These are phyloP conservation scores for Coniochaeta ligniaria DNA, from an alignment of 2,329 filamentous ascomycete genomes.

Conservation along the genomic window DNA sequence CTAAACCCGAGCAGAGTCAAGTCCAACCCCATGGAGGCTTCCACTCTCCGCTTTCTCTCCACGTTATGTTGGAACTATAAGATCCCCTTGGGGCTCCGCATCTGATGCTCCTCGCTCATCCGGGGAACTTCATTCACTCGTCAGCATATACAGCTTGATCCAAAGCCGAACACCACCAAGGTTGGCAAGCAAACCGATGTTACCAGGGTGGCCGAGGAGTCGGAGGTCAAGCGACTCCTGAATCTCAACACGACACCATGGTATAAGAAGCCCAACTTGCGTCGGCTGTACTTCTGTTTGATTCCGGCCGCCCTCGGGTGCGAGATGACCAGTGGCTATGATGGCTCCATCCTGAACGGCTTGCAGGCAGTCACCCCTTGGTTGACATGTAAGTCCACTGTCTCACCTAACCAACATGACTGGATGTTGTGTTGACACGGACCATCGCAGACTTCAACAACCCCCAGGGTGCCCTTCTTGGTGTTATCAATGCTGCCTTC, in stretches of 20 bases:
- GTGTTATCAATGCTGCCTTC: constrained; percentile 14
- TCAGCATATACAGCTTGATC: background rate
- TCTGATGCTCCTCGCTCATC: background rate
- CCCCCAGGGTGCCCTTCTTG: constrained; percentile 12
- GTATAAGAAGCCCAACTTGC: constrained; percentile 15
- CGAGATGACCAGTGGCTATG: constrained; percentile 15
- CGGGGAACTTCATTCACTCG: background rate
- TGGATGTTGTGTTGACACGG: background rate
- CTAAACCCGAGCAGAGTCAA: background rate
- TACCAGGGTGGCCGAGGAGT: constrained; percentile 5
- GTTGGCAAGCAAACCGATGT: constrained; percentile 7
- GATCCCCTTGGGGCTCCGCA: constrained; percentile 1
- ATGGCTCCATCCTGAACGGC: constrained; percentile 31
- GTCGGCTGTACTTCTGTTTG: constrained; percentile 9
- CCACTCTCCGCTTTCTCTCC: background rate
- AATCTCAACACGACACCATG: constrained; percentile 10
- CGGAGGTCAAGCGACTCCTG: constrained; percentile 8
- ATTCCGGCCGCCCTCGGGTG: constrained; percentile 10
- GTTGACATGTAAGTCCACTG: constrained; percentile 23
- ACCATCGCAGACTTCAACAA: constrained; percentile 8
- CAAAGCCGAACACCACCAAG: background rate
- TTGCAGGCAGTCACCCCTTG: constrained; percentile 30
- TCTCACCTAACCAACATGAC: background rate
- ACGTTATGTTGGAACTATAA: background rate
- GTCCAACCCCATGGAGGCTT: background rate